Conservation (phyloP, 208 protist species). For the Trypanosoma lewisi region DNA sequence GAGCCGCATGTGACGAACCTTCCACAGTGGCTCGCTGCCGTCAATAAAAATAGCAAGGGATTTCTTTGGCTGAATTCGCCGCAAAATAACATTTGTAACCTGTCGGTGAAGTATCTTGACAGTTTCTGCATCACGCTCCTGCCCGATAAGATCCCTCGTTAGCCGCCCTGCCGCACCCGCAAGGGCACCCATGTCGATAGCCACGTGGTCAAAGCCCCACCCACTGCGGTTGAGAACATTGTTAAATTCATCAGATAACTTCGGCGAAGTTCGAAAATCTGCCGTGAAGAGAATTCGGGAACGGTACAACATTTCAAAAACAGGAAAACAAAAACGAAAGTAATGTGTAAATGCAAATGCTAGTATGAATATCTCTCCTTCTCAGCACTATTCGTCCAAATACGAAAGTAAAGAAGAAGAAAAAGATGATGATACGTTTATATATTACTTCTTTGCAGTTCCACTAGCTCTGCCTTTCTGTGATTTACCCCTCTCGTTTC, state of each 20-base stretch:
- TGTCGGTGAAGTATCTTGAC: slow-evolving; percentile 56
- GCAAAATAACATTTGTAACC: slow-evolving; percentile 49
- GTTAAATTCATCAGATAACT: slow-evolving; percentile 58
- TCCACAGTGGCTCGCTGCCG: slow-evolving; percentile 73
- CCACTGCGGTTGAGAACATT: slow-evolving; percentile 37
- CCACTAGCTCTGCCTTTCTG: no score
- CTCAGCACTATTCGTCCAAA: no score
- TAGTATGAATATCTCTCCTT: no score
- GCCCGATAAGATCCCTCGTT: slow-evolving; percentile 60
- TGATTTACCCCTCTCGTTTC: no score
- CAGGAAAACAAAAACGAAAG: not conserved
- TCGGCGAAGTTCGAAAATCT: slow-evolving; percentile 42
- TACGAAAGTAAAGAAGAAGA: no score
- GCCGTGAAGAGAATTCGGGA: slow-evolving; percentile 17
- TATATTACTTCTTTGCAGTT: no score
- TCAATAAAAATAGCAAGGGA: slow-evolving; percentile 66
- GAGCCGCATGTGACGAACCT: slow-evolving; percentile 52
- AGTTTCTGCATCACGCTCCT: slow-evolving; percentile 61
- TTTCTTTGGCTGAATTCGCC: slow-evolving; percentile 57
- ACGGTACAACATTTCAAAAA: slow-evolving; percentile 22
- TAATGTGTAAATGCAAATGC: not conserved
- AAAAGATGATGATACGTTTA: no score
- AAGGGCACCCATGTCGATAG: slow-evolving; percentile 56
- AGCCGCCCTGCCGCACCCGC: slow-evolving; percentile 38
- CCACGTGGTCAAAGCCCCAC: slow-evolving; percentile 59